phyloP scores from a whole-genome alignment of 345 rosid genomes.

The Microcos paniculata region DNA sequence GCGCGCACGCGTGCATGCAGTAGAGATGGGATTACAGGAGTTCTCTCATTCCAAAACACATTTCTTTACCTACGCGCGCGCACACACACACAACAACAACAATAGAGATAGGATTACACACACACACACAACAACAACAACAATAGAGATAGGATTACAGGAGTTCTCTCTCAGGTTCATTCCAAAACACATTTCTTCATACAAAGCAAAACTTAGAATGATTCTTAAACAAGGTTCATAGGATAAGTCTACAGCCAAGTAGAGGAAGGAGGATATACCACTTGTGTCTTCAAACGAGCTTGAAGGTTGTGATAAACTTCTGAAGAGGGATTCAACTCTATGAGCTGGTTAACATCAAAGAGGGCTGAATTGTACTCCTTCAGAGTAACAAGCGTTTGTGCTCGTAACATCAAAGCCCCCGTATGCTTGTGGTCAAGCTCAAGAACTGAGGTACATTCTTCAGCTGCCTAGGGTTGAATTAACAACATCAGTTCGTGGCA shows the following conservation, averaged over 20 bases:
- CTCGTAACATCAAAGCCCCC: slow-evolving; percentile 91
- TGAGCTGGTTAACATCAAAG: slow-evolving; percentile 82
- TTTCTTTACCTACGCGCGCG: no score
- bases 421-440: slow-evolving; percentile 86
- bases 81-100: no score
- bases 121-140: no score
- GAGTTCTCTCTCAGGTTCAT: no score
- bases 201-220: no score
- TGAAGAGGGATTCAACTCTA: slow-evolving; percentile 78
- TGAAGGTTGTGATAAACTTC: slow-evolving; percentile 83
- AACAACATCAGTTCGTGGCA: slow-evolving; percentile 8
- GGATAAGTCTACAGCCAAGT: background rate
- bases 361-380: slow-evolving; percentile 85
- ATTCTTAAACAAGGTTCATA: no score
- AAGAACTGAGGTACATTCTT: slow-evolving; percentile 88
- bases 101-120: no score
- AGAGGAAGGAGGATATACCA: slow-evolving; percentile 47
- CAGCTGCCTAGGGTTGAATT: slow-evolving; percentile 63
- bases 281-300: slow-evolving; percentile 80
- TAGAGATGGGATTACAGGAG: no score
- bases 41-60: no score
- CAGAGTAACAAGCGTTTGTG: slow-evolving; percentile 85
- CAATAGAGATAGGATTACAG: no score
- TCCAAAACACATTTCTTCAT: no score
- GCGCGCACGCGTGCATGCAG: no score